phyloP scores from a whole-genome alignment of 2,329 filamentous ascomycete genomes.

The Cordyceps cateniannulata region DNA sequence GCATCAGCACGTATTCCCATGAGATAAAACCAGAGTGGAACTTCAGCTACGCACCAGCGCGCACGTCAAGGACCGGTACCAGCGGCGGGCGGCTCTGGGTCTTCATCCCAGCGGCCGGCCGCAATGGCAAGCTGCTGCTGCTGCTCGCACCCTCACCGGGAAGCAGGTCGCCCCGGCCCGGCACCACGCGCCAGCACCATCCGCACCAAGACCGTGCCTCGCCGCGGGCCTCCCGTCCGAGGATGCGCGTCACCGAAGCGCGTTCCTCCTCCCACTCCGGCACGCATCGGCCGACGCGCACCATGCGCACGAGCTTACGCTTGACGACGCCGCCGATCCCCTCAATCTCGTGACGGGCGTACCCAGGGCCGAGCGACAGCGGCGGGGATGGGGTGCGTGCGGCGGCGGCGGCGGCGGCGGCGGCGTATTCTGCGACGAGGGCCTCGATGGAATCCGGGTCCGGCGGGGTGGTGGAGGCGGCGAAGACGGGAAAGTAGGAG shows the following conservation, averaged over 20 bases:
- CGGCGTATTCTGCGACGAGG: constrained; percentile 2
- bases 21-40: not conserved
- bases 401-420: not conserved
- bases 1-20: not conserved
- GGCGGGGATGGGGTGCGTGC: constrained; percentile 38
- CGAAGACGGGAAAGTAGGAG: constrained; percentile 14
- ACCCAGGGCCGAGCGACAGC: constrained; percentile 58
- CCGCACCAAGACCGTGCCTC: constrained; percentile 77
- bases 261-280: constrained; percentile 79
- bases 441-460: constrained; percentile 12
- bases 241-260: constrained; percentile 39
- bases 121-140: not conserved
- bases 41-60: not conserved
- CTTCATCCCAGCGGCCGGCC: not conserved
- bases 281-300: constrained; percentile 76
- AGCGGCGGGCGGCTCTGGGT: not conserved
- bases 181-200: constrained; percentile 78
- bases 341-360: constrained; percentile 81
- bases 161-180: constrained; percentile 42
- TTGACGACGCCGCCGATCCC: constrained; percentile 85
- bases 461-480: not conserved
- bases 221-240: constrained; percentile 65
- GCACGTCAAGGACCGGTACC: not conserved
- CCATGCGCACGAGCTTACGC: constrained; percentile 77
- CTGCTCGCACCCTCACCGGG: not conserved